A percentile compares a stretch with the other conserved stretches of the same genome.
Conservation (phyloP, 192 early-diverging fungal genomes). For the Tieghemiomyces parasiticus region DNA sequence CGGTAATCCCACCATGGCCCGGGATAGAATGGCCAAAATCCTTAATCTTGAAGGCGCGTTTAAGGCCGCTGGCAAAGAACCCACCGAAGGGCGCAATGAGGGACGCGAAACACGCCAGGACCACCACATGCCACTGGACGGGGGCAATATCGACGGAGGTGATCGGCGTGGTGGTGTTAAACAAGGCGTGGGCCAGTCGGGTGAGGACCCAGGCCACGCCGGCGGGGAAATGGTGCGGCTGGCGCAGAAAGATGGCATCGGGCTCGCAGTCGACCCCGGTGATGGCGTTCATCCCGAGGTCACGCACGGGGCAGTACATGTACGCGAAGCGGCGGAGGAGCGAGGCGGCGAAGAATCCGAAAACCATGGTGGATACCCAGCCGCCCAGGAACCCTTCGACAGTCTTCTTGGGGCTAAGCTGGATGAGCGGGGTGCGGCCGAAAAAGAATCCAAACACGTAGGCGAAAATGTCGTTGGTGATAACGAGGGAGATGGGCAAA, state of each 20-base stretch:
- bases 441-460: conserved; percentile 95
- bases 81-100: conserved; percentile 96
- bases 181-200: no score
- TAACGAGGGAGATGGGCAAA: conserved; percentile 73
- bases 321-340: conserved; percentile 42
- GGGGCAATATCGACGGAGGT: conserved; percentile 56
- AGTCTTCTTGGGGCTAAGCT: conserved; percentile 96
- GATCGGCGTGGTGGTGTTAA: conserved; percentile 22
- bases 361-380: conserved; percentile 68
- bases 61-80: conserved; percentile 94
- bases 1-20: conserved; percentile 93
- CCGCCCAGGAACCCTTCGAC: conserved; percentile 94
- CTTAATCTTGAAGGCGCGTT: conserved; percentile 94
- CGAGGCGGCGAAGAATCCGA: conserved; percentile 52
- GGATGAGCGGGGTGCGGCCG: conserved; percentile 79
- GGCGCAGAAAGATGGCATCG: conserved; percentile 45
- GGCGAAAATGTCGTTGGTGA: conserved; percentile 91
- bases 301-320: conserved; percentile 46
- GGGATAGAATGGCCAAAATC: conserved; percentile 96
- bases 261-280: conserved; percentile 31
- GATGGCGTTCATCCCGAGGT: conserved; percentile 35
- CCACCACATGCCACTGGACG: conserved; percentile 75
- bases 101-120: conserved; percentile 83
- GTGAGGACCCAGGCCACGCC: conserved; percentile 15
- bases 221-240: conserved; percentile 25